A percentile compares a stretch with the other conserved stretches of the same genome.
Conservation (phyloP, 2,329 filamentous ascomycete genomes). For the Pseudogymnoascus sp. region DNA sequence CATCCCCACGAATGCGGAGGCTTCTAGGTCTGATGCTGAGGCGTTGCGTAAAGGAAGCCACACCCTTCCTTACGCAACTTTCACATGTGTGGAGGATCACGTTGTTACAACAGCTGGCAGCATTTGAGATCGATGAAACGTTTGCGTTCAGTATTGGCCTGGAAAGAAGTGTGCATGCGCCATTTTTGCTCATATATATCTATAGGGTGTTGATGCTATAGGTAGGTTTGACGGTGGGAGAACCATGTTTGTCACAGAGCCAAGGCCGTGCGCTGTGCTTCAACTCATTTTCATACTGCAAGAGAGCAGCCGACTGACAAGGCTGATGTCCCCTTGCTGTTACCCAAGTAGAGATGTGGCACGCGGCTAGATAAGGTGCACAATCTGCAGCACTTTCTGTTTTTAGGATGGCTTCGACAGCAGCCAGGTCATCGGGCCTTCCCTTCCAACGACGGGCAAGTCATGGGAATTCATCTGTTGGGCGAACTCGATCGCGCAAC, state of each 20-base stretch:
- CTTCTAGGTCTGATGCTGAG: background rate
- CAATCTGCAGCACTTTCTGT: conserved; percentile 8
- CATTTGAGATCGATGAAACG: conserved; percentile 1
- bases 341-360: background rate
- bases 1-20: background rate
- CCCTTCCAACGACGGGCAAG: background rate
- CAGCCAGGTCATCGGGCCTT: conserved; percentile 2
- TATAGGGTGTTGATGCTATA: background rate
- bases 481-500: background rate
- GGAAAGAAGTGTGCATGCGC: background rate
- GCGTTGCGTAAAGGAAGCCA: background rate
- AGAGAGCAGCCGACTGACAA: background rate
- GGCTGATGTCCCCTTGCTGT: background rate
- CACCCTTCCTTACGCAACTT: background rate
- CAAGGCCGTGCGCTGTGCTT: background rate
- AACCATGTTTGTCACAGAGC: background rate
- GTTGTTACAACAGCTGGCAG: background rate
- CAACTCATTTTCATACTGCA: background rate
- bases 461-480: background rate
- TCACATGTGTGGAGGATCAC: background rate
- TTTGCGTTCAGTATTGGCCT: background rate
- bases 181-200: conserved; percentile 5
- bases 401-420: background rate
- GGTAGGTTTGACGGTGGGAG: background rate
- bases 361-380: background rate